These are phyloP conservation scores for Collybia sp. DNA, from an alignment of 768 basidiomycete genomes.

Conservation along the genomic window DNA sequence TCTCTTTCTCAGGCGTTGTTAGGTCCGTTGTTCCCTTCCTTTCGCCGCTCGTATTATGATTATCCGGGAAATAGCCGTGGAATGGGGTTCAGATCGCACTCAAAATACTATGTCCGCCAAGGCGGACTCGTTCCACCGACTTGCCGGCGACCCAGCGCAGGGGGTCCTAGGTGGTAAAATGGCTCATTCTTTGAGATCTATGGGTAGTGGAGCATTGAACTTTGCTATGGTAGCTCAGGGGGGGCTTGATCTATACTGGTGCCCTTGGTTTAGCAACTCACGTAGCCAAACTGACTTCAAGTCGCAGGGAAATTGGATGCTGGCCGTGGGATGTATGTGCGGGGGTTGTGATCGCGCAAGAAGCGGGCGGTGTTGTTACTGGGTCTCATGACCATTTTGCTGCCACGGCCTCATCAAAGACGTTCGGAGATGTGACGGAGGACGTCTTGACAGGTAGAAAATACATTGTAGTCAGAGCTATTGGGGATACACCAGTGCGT, in stretches of 20 bases:
- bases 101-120: slow-evolving; percentile 51
- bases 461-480: slow-evolving; percentile 71
- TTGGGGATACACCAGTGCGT: slow-evolving; percentile 53
- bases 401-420: slow-evolving; percentile 24
- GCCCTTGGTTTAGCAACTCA: background rate
- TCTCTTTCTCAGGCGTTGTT: slow-evolving; percentile 71
- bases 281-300: background rate
- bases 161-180: slow-evolving; percentile 72
- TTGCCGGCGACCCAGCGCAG: slow-evolving; percentile 66
- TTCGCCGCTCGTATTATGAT: background rate
- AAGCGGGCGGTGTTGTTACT: slow-evolving; percentile 79
- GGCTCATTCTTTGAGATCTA: slow-evolving; percentile 77
- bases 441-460: slow-evolving; percentile 75
- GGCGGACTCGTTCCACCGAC: slow-evolving; percentile 59
- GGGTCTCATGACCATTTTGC: slow-evolving; percentile 55
- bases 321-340: slow-evolving; percentile 91
- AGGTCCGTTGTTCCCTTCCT: slow-evolving; percentile 30
- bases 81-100: slow-evolving; percentile 85
- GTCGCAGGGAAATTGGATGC: slow-evolving; percentile 72
- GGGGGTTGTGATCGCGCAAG: slow-evolving; percentile 86
- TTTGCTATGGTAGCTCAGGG: slow-evolving; percentile 86
- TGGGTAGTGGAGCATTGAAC: slow-evolving; percentile 84
- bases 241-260: slow-evolving; percentile 86
- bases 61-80: slow-evolving; percentile 47
- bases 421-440: slow-evolving; percentile 61